Evolutionary conservation across 306 rosid genomes (phyloP), one percentile per base, ranked within the genome.

Genomic region (Cucurbita argyrosperma): DNA sequence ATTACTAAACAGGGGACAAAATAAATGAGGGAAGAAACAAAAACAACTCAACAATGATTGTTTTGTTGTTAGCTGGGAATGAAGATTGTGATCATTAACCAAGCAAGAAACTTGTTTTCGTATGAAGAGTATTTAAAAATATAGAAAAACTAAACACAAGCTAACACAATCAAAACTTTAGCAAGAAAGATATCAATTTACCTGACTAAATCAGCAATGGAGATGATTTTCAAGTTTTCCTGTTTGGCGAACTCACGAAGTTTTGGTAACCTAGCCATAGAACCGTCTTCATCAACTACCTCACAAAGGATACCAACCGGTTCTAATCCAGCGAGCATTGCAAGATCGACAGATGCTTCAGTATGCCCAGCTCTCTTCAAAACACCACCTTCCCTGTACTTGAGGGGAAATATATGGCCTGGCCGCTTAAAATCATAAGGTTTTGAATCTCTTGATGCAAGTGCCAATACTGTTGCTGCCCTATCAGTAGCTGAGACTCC

Each of bases 151-250:
- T 23, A 42, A 62, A 62, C 39, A 5, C 43, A 8, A 42, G 76
- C 38, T 54, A n/a, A 56, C 64, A 54, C n/a, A 16, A 72, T 54
- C 21, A 53, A 35, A 43, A 16, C 51, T 72, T 23, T 37, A 35
- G 50, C 76, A 72, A 54, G 52, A 38, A 55, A 39, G 1, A 54
- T 40, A 39, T 43, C 7, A 0, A 21, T 13, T 49, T 83, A 94
- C 99, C 99, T 91, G 66, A 91, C 85, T 73, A 94, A 85, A 85
- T 94, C 97, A 80, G 97, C 96, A 69, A 94, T 94, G 56, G 97
- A 94, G 53, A 94, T 59, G 74, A 94, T 83, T 82, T 94, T 94
- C 88, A 94, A 85, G 72, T 88, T 91, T 76, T 89, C 90, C 19
- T 58, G 79, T 84, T 66, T 64, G 13, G 90, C 97, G 72, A 94